Conservation (phyloP, 192 early-diverging fungal genomes). For the Phlyctochytrium planicorne region DNA sequence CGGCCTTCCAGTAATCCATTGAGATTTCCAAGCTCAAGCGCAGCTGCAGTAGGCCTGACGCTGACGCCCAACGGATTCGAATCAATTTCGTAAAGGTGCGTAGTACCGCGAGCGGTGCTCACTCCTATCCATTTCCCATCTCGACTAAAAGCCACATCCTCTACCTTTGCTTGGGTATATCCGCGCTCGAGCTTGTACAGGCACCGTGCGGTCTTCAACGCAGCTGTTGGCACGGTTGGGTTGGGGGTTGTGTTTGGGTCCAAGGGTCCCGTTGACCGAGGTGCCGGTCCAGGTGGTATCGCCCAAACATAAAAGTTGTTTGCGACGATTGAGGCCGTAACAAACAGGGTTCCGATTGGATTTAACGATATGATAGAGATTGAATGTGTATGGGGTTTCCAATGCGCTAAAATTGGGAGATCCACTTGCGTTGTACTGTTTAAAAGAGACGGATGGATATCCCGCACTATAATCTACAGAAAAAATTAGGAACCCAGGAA, state of each 20-base stretch:
- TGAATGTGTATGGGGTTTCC: conserved; percentile 69
- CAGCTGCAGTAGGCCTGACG: not conserved
- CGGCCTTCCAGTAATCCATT: conserved; percentile 23
- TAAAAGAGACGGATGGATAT: not conserved
- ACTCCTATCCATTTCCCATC: conserved; percentile 77
- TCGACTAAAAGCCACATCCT: conserved; percentile 61
- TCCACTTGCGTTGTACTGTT: not conserved
- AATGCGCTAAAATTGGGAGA: conserved; percentile 51
- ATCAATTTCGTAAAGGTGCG: conserved; percentile 58
- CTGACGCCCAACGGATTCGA: not conserved
- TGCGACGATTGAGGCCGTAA: conserved; percentile 72
- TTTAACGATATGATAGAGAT: conserved; percentile 65
- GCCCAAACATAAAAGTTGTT: conserved; percentile 74
- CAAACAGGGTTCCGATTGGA: conserved; percentile 60
- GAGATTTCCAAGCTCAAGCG: conserved; percentile 21
- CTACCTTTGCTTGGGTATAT: conserved; percentile 71
- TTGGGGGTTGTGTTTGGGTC: not conserved
- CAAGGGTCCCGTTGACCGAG: not conserved
- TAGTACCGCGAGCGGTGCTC: conserved; percentile 71
- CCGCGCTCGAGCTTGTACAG: conserved; percentile 78
- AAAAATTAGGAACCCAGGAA: not conserved
- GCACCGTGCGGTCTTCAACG: conserved; percentile 19
- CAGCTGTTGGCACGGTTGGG: too few relatives aligned
- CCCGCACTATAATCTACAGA: conserved; percentile 5
- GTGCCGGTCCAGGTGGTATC: conserved; percentile 18